Evolutionary conservation across 257 asterid species (phyloP).

Genomic region (Solanum bulbocastanum): DNA sequence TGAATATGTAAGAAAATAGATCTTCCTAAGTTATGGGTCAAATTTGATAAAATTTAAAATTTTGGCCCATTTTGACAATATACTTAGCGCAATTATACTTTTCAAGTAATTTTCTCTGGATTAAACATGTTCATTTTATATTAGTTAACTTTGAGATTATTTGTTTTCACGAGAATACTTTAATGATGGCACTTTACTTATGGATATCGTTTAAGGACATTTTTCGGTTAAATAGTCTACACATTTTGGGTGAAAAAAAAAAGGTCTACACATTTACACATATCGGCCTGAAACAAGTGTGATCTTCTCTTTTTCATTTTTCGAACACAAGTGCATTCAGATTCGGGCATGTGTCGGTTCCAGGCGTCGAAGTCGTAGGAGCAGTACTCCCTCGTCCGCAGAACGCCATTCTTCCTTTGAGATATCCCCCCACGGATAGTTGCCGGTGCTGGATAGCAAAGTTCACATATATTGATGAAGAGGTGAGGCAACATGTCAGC

Average conservation of each 20-base stretch:
- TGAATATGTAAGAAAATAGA: not conserved
- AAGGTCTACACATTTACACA: not conserved
- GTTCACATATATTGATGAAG: not conserved
- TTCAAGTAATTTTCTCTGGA: not conserved
- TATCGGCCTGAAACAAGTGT: not conserved
- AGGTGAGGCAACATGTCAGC: not conserved
- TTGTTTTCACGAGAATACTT: not conserved
- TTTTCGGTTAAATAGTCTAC: not conserved
- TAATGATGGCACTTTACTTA: not conserved
- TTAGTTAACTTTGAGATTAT: not conserved
- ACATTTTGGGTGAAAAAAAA: not conserved
- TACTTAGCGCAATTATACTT: not conserved
- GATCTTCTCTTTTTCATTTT: not conserved
- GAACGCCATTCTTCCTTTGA: not conserved
- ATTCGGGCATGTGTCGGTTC: not conserved
- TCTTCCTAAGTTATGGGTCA: not conserved
- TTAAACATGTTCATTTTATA: not conserved
- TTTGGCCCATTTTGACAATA: not conserved
- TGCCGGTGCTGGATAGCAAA: not conserved
- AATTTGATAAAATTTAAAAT: not conserved
- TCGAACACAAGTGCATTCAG: not conserved
- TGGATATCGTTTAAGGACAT: not conserved
- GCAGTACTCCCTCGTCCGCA: not conserved
- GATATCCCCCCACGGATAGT: not conserved
- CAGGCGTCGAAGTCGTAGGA: not conserved